Base-by-base conservation (phyloP, 208 protist genomes). In the Wallacemonas collosoma region DNA sequence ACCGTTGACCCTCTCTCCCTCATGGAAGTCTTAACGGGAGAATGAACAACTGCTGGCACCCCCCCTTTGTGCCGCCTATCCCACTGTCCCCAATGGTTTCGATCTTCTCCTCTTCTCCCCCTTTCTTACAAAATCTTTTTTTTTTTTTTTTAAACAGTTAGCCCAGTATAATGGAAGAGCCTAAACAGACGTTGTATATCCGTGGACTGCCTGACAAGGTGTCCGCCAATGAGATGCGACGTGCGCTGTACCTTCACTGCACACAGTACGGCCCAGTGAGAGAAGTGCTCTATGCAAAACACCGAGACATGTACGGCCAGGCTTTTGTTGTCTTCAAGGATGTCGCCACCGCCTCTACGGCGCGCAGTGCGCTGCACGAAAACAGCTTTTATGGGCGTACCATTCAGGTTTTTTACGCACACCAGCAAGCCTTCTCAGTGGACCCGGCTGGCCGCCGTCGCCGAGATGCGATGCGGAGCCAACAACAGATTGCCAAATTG, bases 161-260 rank as follows among this genome's bases (percentile, higher is more conserved):
- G 8, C 17, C 6, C 4, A 43, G 14, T 6, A 68, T 36, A 1
- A 92, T 91, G 86, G 85, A 90, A 15, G 87, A 92, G 36, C 88
- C 90, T n/a, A 91, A 93, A 68, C 86, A 91, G 68, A 93, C 88
- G 40, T 71, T 96, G 5, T 96, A 96, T 69, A 90, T 96, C n/a
- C 74, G 82, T 36, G 88, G 88, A 3, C 64, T 96, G 14, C 91
- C 91, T 2, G 91, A 96, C 72, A 96, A 96, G 68, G 69, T 84
- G 14, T 93, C 89, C 2, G 79, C 83, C 15, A 82, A 85, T 14
- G 89, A 93, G 70, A 80, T 96, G 65, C 80, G 83, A 9, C 81
- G 89, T 12, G 87, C 86, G 2, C 72, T 96, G 9, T 96, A 96
- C 64, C 73, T 93, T 4, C 89, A 90, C 71, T 96, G 91, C 78